A percentile compares a stretch with the other conserved stretches of the same genome.
Conservation (phyloP, 2,329 filamentous ascomycete genomes). For the Pseudofabraea citricarpa region DNA sequence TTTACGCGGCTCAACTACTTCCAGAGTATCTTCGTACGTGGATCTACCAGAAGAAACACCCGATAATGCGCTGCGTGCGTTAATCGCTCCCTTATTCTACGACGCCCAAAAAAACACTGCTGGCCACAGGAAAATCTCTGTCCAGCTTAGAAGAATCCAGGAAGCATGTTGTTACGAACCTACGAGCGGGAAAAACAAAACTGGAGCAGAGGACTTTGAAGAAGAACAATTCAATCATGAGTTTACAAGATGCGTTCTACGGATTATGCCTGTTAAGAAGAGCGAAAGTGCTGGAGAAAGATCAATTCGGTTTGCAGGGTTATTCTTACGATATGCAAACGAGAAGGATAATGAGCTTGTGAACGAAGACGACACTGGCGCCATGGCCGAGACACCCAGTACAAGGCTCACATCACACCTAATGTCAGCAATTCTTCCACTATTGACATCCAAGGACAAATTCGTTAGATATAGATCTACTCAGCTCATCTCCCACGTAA, state of each 20-base stretch:
- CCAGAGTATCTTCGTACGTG: slow-evolving; percentile 30
- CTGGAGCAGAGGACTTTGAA: slow-evolving; percentile 61
- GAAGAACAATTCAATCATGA: slow-evolving; percentile 87
- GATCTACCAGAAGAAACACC: slow-evolving; percentile 68
- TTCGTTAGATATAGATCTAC: slow-evolving; percentile 84
- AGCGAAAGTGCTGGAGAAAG: slow-evolving; percentile 84
- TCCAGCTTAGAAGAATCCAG: slow-evolving; percentile 85
- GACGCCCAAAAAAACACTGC: slow-evolving; percentile 87
- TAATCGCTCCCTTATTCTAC: slow-evolving; percentile 68
- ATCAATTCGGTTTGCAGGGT: slow-evolving; percentile 78
- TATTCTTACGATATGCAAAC: slow-evolving; percentile 72
- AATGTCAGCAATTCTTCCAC: slow-evolving; percentile 66
- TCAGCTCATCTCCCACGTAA: slow-evolving; percentile 83
- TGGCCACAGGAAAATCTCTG: slow-evolving; percentile 82
- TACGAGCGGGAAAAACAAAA: slow-evolving; percentile 44
- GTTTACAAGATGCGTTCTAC: slow-evolving; percentile 74
- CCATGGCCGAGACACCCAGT: slow-evolving; percentile 77
- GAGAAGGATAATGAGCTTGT: slow-evolving; percentile 68
- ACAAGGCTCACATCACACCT: slow-evolving; percentile 72
- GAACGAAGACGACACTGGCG: slow-evolving; percentile 63
- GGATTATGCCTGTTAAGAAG: slow-evolving; percentile 85
- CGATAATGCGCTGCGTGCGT: slow-evolving; percentile 65
- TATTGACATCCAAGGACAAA: slow-evolving; percentile 88
- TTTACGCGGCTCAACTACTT: slow-evolving; percentile 34
- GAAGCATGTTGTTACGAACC: slow-evolving; percentile 73